Evolutionary conservation across 139 green algal genomes (phyloP), one percentile per base, ranked within the genome.

Genomic region (Coelastrella sp.): DNA sequence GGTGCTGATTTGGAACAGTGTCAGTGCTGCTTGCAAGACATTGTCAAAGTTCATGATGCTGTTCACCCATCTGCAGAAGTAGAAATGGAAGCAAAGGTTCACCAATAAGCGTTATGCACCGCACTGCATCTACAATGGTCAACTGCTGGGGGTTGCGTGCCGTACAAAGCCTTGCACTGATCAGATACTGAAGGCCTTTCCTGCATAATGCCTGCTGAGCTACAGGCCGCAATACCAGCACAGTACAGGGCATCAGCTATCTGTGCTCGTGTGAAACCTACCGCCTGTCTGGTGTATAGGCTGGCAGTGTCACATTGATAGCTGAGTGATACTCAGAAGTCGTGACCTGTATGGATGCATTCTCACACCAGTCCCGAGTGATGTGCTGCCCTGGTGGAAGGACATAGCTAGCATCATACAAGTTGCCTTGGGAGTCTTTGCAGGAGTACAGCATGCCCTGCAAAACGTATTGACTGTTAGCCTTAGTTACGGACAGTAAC

Each of bases 21-120:
- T 93, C 84, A 96, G 80, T 83, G 96, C 93, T 4, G 94, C 92
- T 8, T 58, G 61, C 2, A 81, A 79, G 80, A 97, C 94, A 84
- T 95, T 95, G 86, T 96, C 86, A 77, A 97, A 98, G 92, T 97
- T 96, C 19, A 93, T 91, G 8, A 93, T 68, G 6, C 80, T 88
- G 59, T 94, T 90, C 2, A 91, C 73, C 91, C 93, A 95, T 22
- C 81, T 89, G 77, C 68, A 77, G 20, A 23, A 20, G 68, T 7
- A 77, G 11, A 6, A 22, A 76, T 5, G 47, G 32, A n/a, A 47
- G 32, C 32, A 47, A 47, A 47, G 32, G 32, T 47, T 47, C 32
- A 47, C 32, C 32, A 47, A 47, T 47, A 47, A 47, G 32, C 32
- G 32, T 47, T 47, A 47, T 47, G 32, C 32, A 47, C 32, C 32